These are phyloP conservation scores for Acanthamoeba castellanii DNA, from an alignment of 208 protist genomes.

Conservation along the genomic window DNA sequence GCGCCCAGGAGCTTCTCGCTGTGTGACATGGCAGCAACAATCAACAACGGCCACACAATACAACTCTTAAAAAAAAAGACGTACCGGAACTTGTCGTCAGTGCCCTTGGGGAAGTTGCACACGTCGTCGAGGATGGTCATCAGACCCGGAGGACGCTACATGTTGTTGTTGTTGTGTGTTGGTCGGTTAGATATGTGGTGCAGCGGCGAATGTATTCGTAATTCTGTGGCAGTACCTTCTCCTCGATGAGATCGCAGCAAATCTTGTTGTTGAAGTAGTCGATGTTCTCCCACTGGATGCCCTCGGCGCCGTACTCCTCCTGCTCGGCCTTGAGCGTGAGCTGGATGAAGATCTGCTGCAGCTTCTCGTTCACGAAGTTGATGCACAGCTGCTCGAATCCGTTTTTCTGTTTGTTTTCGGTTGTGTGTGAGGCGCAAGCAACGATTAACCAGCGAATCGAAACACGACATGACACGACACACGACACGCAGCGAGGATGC, in stretches of 20 bases:
- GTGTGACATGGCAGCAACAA: neutral
- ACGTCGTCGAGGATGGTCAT: conserved; percentile 90
- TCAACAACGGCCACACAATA: neutral
- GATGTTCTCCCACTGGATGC: conserved; percentile 96
- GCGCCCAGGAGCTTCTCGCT: conserved; percentile 88
- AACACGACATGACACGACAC: no score
- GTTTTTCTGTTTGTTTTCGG: neutral
- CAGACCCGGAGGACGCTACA: neutral
- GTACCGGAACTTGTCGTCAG: conserved; percentile 88
- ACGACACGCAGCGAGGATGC: no score
- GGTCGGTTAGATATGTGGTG: no score
- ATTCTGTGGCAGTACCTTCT: conserved; percentile 80
- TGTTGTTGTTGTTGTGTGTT: no score
- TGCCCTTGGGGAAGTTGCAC: conserved; percentile 95
- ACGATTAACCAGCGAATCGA: no score
- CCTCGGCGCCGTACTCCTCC: conserved; percentile 97
- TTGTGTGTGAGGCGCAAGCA: neutral
- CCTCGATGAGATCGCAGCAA: conserved; percentile 94
- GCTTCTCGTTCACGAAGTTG: conserved; percentile 96
- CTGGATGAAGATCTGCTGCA: conserved; percentile 99
- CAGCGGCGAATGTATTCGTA: no score
- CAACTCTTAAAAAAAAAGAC: neutral
- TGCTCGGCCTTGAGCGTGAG: conserved; percentile 96
- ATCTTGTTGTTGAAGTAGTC: conserved; percentile 98
- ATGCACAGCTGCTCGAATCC: conserved; percentile 81